phyloP scores from a whole-genome alignment of 345 rosid genomes.

The Ailanthus altissimus region DNA sequence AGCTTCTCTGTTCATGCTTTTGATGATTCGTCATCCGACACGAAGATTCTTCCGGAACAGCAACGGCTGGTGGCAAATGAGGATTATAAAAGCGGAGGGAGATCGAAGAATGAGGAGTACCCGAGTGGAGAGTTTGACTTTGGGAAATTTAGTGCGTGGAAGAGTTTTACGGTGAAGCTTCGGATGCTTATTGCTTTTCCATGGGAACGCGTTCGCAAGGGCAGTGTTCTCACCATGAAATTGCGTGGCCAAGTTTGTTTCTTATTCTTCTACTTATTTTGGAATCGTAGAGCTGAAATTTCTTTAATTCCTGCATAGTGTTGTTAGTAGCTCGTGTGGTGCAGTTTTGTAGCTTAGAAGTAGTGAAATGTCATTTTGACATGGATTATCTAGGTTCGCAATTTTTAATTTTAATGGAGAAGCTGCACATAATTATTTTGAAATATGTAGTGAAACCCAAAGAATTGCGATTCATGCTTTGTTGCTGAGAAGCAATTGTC shows the following conservation, averaged over 20 bases:
- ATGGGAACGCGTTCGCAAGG: conserved; percentile 87
- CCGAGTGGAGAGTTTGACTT: conserved; percentile 77
- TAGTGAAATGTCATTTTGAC: conserved; percentile 2
- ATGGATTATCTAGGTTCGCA: neutral
- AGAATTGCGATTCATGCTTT: no score
- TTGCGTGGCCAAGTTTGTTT: conserved; percentile 87
- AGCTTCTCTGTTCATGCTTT: conserved; percentile 58
- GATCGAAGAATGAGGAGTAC: conserved; percentile 42
- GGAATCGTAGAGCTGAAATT: neutral
- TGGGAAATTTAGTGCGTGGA: conserved; percentile 52
- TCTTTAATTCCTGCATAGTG: neutral
- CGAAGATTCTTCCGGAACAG: conserved; percentile 29
- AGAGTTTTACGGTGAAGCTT: conserved; percentile 60
- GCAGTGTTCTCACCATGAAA: conserved; percentile 79
- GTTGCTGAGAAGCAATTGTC: no score
- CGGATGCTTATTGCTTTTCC: conserved; percentile 81
- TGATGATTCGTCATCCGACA: conserved; percentile 58
- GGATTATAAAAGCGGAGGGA: neutral
- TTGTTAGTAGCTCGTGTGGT: neutral
- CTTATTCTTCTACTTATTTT: no score
- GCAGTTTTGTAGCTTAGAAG: neutral
- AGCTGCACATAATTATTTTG: neutral
- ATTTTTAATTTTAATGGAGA: neutral
- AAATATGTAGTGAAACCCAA: neutral
- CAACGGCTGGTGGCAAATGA: conserved; percentile 7